These are phyloP conservation scores for Macrocybe gigantea DNA, from an alignment of 768 basidiomycete genomes.

Conservation along the genomic window DNA sequence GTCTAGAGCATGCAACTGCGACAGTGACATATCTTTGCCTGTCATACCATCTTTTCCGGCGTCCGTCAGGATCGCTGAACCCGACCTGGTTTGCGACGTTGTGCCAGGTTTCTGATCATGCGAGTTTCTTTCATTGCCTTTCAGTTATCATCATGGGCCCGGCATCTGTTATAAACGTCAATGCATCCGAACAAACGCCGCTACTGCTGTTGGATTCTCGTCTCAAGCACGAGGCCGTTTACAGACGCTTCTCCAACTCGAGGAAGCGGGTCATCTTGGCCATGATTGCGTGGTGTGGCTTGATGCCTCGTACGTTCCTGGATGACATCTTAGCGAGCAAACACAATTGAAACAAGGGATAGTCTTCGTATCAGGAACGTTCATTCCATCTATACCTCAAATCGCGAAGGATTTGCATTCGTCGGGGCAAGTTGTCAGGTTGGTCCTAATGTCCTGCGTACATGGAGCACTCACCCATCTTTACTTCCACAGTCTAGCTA, in stretches of 20 bases:
- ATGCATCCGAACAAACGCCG: too few species aligned
- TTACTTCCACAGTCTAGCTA: conserved; percentile 20
- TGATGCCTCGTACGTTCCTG: conserved; percentile 38
- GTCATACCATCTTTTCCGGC: too few species aligned
- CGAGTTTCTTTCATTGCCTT: too few species aligned
- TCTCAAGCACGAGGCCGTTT: conserved; percentile 6
- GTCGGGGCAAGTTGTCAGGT: conserved; percentile 55
- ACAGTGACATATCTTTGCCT: too few species aligned
- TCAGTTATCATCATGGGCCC: too few species aligned
- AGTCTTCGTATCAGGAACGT: conserved; percentile 68
- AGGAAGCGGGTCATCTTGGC: conserved; percentile 6
- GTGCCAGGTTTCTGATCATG: too few species aligned
- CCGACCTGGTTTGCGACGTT: too few species aligned
- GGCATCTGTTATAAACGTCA: too few species aligned
- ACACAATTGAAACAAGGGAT: conserved; percentile 28
- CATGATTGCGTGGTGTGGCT: conserved; percentile 11
- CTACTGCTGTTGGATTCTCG: too few species aligned
- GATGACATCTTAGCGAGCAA: conserved; percentile 57
- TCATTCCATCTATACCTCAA: conserved; percentile 71
- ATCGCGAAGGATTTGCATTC: conserved; percentile 62
- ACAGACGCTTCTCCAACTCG: conserved; percentile 7
- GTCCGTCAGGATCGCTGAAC: too few species aligned
- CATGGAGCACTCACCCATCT: neutral
- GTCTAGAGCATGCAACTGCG: too few species aligned
- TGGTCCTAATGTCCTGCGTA: neutral